Evolutionary conservation across 768 basidiomycete species (phyloP).

Genomic region (Russula foetens): DNA sequence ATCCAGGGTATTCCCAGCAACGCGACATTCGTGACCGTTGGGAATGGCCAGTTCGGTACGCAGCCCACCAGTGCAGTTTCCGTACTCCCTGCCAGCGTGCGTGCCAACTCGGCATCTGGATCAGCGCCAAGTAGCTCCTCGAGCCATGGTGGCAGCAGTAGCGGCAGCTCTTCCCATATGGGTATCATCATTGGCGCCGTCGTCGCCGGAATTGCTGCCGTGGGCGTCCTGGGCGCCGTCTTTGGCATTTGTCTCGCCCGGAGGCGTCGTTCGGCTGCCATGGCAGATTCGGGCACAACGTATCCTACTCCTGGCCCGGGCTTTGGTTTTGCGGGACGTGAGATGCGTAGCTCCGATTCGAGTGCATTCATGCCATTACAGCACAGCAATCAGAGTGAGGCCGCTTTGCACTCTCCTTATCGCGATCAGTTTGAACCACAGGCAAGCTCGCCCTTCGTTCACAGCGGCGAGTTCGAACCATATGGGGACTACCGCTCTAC

Average conservation of each 20-base stretch:
- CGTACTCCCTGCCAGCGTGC: conserved; percentile 43
- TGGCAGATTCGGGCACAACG: conserved; percentile 21
- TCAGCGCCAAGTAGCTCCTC: conserved; percentile 30
- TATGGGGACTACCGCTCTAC: conserved; percentile 28
- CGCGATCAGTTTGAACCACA: conserved; percentile 27
- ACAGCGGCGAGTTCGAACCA: conserved; percentile 32
- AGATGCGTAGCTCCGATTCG: conserved; percentile 47
- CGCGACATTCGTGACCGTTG: conserved; percentile 69
- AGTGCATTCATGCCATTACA: conserved; percentile 67
- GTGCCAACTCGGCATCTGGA: conserved; percentile 31
- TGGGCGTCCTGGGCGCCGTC: conserved; percentile 44
- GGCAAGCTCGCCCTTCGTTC: conserved; percentile 16
- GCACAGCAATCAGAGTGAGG: conserved; percentile 48
- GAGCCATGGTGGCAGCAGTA: conserved; percentile 13
- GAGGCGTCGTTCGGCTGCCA: conserved; percentile 37
- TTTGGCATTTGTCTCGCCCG: conserved; percentile 46
- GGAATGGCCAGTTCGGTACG: conserved; percentile 65
- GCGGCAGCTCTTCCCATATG: conserved; percentile 30
- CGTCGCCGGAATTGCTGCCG: conserved; percentile 43
- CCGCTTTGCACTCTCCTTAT: conserved; percentile 31
- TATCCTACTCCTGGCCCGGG: conserved; percentile 34
- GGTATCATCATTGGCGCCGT: conserved; percentile 42
- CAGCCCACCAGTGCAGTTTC: conserved; percentile 47
- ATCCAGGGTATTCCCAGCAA: conserved; percentile 80
- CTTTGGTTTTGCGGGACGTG: conserved; percentile 26